Evolutionary conservation across 257 asterid species (phyloP).

Genomic region (Forsythia viridissima): DNA sequence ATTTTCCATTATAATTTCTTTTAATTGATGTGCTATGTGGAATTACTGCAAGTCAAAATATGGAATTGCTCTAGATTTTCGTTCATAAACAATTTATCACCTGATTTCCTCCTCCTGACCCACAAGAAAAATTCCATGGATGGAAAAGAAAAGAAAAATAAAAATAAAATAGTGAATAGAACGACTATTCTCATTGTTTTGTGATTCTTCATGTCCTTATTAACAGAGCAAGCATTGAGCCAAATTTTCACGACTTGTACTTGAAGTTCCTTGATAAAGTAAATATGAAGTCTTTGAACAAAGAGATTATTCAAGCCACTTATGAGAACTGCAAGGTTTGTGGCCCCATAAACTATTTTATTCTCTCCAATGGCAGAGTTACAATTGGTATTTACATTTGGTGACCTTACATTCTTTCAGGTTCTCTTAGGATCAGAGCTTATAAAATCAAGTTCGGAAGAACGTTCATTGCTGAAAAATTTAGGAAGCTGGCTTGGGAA

Average conservation of each 20-base stretch:
- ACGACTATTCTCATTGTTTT: background rate
- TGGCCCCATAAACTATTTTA: background rate
- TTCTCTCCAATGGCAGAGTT: background rate
- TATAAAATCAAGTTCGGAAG: slow-evolving; percentile 92
- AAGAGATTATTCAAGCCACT: slow-evolving; percentile 79
- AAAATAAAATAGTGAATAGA: background rate
- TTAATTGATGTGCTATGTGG: background rate
- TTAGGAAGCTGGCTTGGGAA: slow-evolving; percentile 99
- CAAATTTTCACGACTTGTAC: slow-evolving; percentile 95
- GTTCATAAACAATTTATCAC: background rate
- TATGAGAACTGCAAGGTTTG: slow-evolving; percentile 98
- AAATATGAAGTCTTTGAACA: slow-evolving; percentile 69
- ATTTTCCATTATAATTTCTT: slow-evolving; percentile 5
- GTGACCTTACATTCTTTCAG: slow-evolving; percentile 41
- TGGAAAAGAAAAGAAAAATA: background rate
- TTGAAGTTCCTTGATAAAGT: slow-evolving; percentile 94
- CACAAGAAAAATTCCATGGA: background rate
- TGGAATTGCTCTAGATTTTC: background rate
- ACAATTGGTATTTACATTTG: slow-evolving; percentile 20
- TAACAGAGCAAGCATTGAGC: slow-evolving; percentile 97
- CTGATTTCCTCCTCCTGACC: background rate
- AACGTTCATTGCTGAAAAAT: slow-evolving; percentile 92
- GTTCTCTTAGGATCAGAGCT: slow-evolving; percentile 98
- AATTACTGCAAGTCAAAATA: background rate
- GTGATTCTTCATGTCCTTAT: slow-evolving; percentile 19